Evolutionary conservation across 495 filamentous ascomycete genomes (phyloP).

Genomic region (Penicillium roqueforti): DNA sequence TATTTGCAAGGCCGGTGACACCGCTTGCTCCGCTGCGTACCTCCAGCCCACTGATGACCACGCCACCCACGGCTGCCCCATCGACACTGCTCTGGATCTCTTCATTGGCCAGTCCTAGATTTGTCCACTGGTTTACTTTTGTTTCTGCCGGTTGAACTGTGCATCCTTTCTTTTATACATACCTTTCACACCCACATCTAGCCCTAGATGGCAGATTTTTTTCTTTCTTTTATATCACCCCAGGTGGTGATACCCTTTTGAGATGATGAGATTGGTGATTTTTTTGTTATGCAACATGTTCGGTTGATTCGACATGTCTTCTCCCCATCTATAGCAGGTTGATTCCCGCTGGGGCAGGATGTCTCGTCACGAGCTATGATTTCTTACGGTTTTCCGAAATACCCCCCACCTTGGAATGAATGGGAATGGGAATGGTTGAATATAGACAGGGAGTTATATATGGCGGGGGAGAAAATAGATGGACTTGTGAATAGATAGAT

Average conservation of each 20-base stretch:
- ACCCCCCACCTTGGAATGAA: constrained; percentile 17
- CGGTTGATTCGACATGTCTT: constrained; percentile 33
- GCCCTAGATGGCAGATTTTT: constrained; percentile 13
- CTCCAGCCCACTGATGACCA: constrained; percentile 41
- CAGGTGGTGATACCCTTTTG: constrained; percentile 16
- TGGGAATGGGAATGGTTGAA: constrained; percentile 10
- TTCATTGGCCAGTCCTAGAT: constrained; percentile 32
- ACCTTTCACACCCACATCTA: constrained; percentile 12
- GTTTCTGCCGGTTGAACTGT: constrained; percentile 28
- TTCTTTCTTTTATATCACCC: constrained; percentile 17
- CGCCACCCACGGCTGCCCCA: constrained; percentile 45
- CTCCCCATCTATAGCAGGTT: constrained; percentile 9
- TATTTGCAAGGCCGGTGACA: constrained; percentile 37
- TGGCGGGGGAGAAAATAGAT: constrained; percentile 14
- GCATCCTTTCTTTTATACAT: constrained; percentile 18
- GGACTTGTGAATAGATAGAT: constrained; percentile 17
- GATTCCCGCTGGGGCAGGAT: constrained; percentile 22
- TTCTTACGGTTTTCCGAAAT: constrained; percentile 20
- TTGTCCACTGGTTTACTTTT: constrained; percentile 2
- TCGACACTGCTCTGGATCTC: constrained; percentile 38
- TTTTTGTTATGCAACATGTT: constrained; percentile 22
- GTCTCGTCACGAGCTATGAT: constrained; percentile 30
- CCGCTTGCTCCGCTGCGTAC: constrained; percentile 39
- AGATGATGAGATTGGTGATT: constrained; percentile 13
- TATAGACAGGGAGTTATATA: constrained; percentile 7